Base-by-base conservation (phyloP, 345 rosid species). In the Gossypium anomalum region DNA sequence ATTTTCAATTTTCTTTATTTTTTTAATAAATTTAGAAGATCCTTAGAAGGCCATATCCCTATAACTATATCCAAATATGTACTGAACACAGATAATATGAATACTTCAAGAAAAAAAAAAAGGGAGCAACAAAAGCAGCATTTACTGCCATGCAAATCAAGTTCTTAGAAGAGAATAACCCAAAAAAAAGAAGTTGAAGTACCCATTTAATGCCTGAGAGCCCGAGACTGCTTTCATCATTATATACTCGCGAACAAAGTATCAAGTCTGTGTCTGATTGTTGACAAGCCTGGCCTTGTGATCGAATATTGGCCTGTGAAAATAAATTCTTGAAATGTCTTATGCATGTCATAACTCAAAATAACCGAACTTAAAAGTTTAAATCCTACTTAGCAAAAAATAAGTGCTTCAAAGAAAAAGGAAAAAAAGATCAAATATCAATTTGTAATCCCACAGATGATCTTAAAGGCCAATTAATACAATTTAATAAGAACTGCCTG, bases 171-270 rank as follows among this genome's bases (percentile, higher is more conserved):
- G 58, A 59, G 57, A 70, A 16, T 8, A 41, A 14, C 7, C 7
- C 9, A 0, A 41, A 62, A 20, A 43, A 72, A 20, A 43, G 47
- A 74, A 34, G 10, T 2, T 79, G 60, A 84, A 91, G 61, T 86
- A 92, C 97, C 99, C 99, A 91, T 81, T 93, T 89, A 79, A 93
- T 91, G 82, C 89, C 93, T 74, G 98, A 88, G 51, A 95, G 80
- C 38, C 97, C 99, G 71, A 93, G 89, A 83, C 97, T 93, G 80
- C 89, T 89, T 80, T 95, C 98, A 41, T 88, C 89, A 9, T 78
- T 83, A 64, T 79, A 79, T 47, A 75, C 79, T 70, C 76, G 79
- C 2, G 87, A 77, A 74, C 85, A 82, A 79, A 82, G 84, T 34
- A 75, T 61, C 74, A 85, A 74, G 51, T 84, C 76, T 76, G 86